Conservation (phyloP, 2,329 filamentous ascomycete genomes). For the Xylariaceae sp. region DNA sequence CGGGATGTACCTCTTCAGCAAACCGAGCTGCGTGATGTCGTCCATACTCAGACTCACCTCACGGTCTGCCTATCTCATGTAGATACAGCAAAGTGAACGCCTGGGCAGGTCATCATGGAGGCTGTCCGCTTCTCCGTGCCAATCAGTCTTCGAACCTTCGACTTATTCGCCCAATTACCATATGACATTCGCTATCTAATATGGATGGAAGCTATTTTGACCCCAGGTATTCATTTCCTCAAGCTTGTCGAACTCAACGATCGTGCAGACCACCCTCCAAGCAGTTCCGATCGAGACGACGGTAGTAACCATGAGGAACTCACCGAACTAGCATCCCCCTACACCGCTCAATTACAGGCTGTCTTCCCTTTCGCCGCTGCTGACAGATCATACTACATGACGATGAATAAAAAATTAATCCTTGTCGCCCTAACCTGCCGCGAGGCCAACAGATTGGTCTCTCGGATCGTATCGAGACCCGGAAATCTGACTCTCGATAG, state of each 20-base stretch:
- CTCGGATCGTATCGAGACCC: slow-evolving; percentile 11
- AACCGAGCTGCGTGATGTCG: too few species aligned
- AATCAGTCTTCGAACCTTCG: slow-evolving; percentile 17
- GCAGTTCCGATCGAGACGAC: neutral
- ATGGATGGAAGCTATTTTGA: slow-evolving; percentile 23
- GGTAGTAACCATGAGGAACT: neutral
- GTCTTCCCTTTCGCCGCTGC: slow-evolving; percentile 16
- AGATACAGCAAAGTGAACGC: too few species aligned
- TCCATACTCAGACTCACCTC: too few species aligned
- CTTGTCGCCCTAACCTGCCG: slow-evolving; percentile 20
- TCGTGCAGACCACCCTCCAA: neutral
- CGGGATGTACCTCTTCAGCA: too few species aligned
- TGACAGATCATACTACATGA: slow-evolving; percentile 26
- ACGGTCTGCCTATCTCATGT: neutral
- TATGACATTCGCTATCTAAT: slow-evolving; percentile 26
- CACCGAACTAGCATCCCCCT: neutral
- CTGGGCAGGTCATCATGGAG: slow-evolving; percentile 4
- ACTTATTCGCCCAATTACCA: slow-evolving; percentile 20
- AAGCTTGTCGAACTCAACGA: slow-evolving; percentile 17
- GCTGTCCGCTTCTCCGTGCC: slow-evolving; percentile 20
- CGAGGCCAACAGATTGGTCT: slow-evolving; percentile 18
- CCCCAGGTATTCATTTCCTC: slow-evolving; percentile 28
- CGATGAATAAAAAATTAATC: slow-evolving; percentile 17
- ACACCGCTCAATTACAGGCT: slow-evolving; percentile 17
- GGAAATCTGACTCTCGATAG: slow-evolving; percentile 20